These are phyloP conservation scores for Hypomontagnella monticulosa DNA, from an alignment of 495 filamentous ascomycete species.

Conservation along the genomic window DNA sequence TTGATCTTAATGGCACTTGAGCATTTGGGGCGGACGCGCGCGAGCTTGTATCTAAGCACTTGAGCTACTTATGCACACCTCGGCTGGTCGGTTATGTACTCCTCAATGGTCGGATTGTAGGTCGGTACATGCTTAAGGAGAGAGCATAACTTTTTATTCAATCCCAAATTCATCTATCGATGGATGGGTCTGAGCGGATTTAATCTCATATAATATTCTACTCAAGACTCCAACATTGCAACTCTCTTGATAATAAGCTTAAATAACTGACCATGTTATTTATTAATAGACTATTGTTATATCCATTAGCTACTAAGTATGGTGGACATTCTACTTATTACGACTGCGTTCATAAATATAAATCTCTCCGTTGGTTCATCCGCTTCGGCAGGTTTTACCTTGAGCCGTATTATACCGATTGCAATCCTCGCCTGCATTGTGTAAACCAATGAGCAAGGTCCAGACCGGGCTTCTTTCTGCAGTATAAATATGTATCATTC, in stretches of 20 bases:
- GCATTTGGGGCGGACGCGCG: not conserved
- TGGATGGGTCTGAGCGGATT: not conserved
- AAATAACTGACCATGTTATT: too few relatives aligned
- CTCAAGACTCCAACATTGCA: too few relatives aligned
- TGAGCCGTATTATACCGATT: not conserved
- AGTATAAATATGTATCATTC: not conserved
- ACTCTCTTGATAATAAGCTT: too few relatives aligned
- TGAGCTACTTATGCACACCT: conserved; percentile 25
- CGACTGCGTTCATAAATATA: too few relatives aligned
- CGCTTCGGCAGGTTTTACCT: not conserved
- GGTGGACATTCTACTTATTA: too few relatives aligned
- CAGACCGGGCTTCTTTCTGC: conserved; percentile 6
- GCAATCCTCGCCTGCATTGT: not conserved
- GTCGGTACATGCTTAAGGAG: conserved; percentile 19
- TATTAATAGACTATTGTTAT: too few relatives aligned
- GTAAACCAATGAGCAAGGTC: conserved; percentile 6
- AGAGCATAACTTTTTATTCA: conserved; percentile 14
- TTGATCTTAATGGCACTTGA: not conserved
- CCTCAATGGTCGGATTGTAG: conserved; percentile 10
- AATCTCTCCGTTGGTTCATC: not conserved
- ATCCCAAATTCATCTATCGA: not conserved
- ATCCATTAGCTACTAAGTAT: too few relatives aligned
- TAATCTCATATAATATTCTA: too few relatives aligned
- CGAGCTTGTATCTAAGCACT: not conserved
- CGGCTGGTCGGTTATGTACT: conserved; percentile 38